Conservation (phyloP, 2,329 filamentous ascomycete genomes). For the Calycina marina region DNA sequence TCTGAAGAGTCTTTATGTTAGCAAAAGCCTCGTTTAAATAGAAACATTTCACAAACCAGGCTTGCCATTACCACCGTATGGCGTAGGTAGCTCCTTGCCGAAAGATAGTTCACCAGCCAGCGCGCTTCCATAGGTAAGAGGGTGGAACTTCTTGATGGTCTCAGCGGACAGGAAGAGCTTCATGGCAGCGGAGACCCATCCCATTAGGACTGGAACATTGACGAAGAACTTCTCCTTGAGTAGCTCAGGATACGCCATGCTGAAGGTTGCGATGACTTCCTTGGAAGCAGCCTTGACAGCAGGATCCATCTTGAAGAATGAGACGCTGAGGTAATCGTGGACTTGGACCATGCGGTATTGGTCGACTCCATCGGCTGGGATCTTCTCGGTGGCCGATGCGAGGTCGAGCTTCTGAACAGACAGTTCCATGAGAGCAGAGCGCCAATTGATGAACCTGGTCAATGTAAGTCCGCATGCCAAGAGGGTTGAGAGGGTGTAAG, state of each 20-base stretch:
- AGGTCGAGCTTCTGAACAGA: slow-evolving; percentile 64
- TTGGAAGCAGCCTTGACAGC: slow-evolving; percentile 61
- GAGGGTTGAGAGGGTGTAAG: neutral
- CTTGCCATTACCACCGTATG: slow-evolving; percentile 65
- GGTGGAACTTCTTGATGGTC: slow-evolving; percentile 68
- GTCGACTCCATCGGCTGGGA: slow-evolving; percentile 48
- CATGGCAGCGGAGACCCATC: slow-evolving; percentile 65
- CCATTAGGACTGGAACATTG: slow-evolving; percentile 73
- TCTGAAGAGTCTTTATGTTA: slow-evolving; percentile 15
- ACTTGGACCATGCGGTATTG: slow-evolving; percentile 86
- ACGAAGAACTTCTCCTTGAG: slow-evolving; percentile 89
- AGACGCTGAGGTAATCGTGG: slow-evolving; percentile 82
- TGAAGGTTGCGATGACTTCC: slow-evolving; percentile 70
- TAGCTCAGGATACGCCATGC: slow-evolving; percentile 76
- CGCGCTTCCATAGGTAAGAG: slow-evolving; percentile 56
- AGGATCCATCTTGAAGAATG: slow-evolving; percentile 71
- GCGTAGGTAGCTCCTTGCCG: slow-evolving; percentile 50
- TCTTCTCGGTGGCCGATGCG: slow-evolving; percentile 49
- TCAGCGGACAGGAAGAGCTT: slow-evolving; percentile 61
- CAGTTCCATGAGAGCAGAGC: slow-evolving; percentile 80
- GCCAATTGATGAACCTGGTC: slow-evolving; percentile 73
- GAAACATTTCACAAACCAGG: neutral
- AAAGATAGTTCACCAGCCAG: slow-evolving; percentile 49
- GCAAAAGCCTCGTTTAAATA: neutral
- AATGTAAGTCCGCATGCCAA: slow-evolving; percentile 1